phyloP scores from a whole-genome alignment of 1,284 basidiomycete genomes.

The Boletus semigastroideus region DNA sequence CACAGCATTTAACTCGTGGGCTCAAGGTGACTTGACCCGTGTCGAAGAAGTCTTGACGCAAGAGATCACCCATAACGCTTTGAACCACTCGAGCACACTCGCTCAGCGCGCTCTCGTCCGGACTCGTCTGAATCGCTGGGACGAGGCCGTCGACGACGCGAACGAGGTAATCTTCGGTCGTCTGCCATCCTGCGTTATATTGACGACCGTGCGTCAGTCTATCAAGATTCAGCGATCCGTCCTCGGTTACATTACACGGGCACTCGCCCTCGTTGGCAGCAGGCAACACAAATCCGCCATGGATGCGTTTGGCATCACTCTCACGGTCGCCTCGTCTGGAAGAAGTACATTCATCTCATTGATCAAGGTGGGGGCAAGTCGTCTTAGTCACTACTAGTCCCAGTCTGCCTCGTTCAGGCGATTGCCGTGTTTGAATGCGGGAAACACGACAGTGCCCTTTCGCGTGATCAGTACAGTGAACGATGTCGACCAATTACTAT shows the following conservation, averaged over 20 bases:
- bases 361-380: slow-evolving; percentile 1
- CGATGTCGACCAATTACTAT: not conserved
- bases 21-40: not conserved
- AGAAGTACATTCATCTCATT: slow-evolving; percentile 5
- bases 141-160: not conserved
- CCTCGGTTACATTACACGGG: slow-evolving; percentile 1
- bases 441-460: not conserved
- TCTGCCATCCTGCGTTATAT: no score
- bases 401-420: not conserved
- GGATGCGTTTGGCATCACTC: slow-evolving; percentile 3
- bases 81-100: not conserved
- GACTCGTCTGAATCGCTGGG: not conserved
- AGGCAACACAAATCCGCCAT: not conserved
- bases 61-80: not conserved
- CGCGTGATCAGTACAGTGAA: not conserved
- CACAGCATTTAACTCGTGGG: not conserved
- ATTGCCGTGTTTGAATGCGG: slow-evolving; percentile 4
- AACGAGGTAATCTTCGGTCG: not conserved
- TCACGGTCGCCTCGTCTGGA: not conserved
- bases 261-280: not conserved
- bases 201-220: not conserved
- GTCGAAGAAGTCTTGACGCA: not conserved
- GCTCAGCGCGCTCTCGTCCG: slow-evolving; percentile 2
- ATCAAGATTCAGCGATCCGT: not conserved
- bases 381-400: not conserved